These are phyloP conservation scores for Cymbopogon citratus DNA, from an alignment of 176 grass and related monocot genomes.

Conservation along the genomic window DNA sequence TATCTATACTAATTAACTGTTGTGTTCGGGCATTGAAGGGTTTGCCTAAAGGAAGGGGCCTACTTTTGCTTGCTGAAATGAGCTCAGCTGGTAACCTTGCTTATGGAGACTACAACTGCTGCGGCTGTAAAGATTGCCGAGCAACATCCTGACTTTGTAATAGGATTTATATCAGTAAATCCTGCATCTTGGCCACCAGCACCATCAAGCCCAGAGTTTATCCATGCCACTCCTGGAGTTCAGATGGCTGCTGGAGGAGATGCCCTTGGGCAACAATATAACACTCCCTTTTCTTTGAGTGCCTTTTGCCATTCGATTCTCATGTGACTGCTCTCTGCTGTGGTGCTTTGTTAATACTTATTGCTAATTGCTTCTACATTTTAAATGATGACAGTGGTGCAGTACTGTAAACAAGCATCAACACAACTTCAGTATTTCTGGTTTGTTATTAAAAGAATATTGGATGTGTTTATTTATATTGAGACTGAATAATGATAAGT, in stretches of 20 bases:
- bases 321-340: not conserved
- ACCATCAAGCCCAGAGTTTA: conserved; percentile 47
- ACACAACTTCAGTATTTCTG: too few relatives aligned
- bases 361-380: not conserved
- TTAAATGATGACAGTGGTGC: not conserved
- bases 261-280: conserved; percentile 69
- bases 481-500: too few relatives aligned
- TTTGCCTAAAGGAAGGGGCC: conserved; percentile 63
- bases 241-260: conserved; percentile 57
- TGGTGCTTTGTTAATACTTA: not conserved
- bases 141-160: conserved; percentile 75
- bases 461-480: too few relatives aligned
- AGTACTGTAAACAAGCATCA: too few relatives aligned
- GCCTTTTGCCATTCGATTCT: not conserved
- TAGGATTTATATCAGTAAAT: conserved; percentile 94
- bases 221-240: conserved; percentile 84
- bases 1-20: too few relatives aligned
- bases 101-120: conserved; percentile 69
- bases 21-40: conserved; percentile 53
- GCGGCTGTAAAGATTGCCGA: conserved; percentile 82
- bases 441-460: too few relatives aligned
- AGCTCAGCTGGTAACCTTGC: conserved; percentile 89
- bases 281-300: conserved; percentile 71
- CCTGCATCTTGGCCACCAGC: conserved; percentile 64
- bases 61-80: conserved; percentile 95